Evolutionary conservation across 768 basidiomycete genomes (phyloP), one percentile per base, ranked within the genome.

Genomic region (Mrakia blollopis): DNA sequence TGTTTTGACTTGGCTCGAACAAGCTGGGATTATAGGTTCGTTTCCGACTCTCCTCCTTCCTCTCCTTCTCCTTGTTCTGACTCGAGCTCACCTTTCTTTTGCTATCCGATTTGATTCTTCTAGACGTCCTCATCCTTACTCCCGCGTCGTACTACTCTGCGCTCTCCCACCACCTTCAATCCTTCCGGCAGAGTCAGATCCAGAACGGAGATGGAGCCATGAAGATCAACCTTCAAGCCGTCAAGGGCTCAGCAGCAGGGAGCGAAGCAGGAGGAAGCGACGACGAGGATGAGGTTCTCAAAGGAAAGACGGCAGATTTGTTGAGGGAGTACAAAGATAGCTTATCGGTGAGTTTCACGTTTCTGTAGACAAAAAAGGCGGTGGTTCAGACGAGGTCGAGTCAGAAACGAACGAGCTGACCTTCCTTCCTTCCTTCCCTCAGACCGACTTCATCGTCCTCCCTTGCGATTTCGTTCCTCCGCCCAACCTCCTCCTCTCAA

Each of bases 381-480:
- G n/a, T n/a, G n/a, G n/a, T n/a, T n/a, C n/a, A 44, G 14, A 2
- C 5, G 3, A 11, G 44, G 47, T 9, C 47, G 47, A 39, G 37
- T 21, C 35, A 39, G 23, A 30, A 28, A 65, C 30, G 2, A 10
- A 35, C 32, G 65, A n/a, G 65, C 65, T 68, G 35, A 68, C 39
- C 32, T 25, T 8, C 32, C 35, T 65, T 28, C 25, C 21, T 54
- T 13, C 28, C 61, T 32, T 8, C 8, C 68, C 13, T 30, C 21
- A 86, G 84, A 80, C 89, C 78, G 95, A 97, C 83, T 95, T 97
- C 83, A 88, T 97, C 57, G 83, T 98, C 32, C 87, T 98, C 2
- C 91, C 95, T 10, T 97, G 94, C 81, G 95, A 98, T 83, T 92
- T 97, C 70, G 87, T 94, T 30, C 90, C 94, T 13, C 91, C 94